A percentile compares a stretch with the other conserved stretches of the same genome.
Evolutionary conservation across 768 basidiomycete genomes (phyloP).

Genomic region (Lactarius quietus): DNA sequence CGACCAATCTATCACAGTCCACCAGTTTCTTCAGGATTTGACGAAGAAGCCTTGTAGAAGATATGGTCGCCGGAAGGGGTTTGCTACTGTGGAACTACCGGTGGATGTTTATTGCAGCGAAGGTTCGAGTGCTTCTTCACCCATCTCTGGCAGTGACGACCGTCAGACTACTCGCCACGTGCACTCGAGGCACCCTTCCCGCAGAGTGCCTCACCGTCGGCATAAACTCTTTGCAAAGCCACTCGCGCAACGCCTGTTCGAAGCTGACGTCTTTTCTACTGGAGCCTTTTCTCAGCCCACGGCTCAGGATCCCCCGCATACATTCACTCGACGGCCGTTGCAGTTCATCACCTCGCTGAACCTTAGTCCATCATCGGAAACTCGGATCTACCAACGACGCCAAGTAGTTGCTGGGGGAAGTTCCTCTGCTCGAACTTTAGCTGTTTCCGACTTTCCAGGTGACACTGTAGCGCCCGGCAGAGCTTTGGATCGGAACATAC

Average conservation of each 20-base stretch:
- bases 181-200: neutral
- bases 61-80: slow-evolving; percentile 11
- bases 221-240: slow-evolving; percentile 19
- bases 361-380: slow-evolving; percentile 10
- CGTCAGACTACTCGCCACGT: neutral
- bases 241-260: slow-evolving; percentile 24
- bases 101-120: neutral
- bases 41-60: slow-evolving; percentile 1
- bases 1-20: slow-evolving; percentile 7
- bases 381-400: slow-evolving; percentile 5
- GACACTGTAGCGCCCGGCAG: neutral
- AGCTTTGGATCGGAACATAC: neutral
- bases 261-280: slow-evolving; percentile 25
- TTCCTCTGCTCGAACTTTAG: neutral
- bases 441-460: neutral
- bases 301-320: slow-evolving; percentile 13
- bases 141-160: neutral
- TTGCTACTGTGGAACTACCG: neutral
- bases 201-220: neutral
- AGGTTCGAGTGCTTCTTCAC: neutral
- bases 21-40: slow-evolving; percentile 10
- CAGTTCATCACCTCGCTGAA: slow-evolving; percentile 16
- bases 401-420: neutral
- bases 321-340: slow-evolving; percentile 20
- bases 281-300: slow-evolving; percentile 6